phyloP scores from a whole-genome alignment of 2,329 filamentous ascomycete species.

The Trichophyton benhamiae region DNA sequence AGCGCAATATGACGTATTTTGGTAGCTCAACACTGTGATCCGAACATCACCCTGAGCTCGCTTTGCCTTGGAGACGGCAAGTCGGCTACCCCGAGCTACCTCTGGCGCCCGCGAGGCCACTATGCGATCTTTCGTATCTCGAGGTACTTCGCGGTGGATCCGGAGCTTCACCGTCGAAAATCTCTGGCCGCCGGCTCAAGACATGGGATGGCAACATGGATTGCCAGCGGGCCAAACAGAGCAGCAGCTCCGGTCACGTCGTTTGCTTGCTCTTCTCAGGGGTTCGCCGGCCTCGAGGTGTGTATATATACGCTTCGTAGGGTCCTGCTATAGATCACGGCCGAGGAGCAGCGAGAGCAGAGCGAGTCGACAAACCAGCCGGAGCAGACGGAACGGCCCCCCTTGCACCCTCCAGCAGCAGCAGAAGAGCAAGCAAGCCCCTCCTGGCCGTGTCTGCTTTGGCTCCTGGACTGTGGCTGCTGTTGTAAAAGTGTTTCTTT shows the following conservation, averaged over 20 bases:
- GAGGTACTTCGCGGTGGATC: not conserved
- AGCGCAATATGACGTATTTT: not conserved
- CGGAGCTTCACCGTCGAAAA: not conserved
- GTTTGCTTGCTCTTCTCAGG: not conserved
- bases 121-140: not conserved
- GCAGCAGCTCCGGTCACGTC: not conserved
- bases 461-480: too few relatives aligned
- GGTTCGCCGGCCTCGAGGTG: not conserved
- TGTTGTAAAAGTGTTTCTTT: too few relatives aligned
- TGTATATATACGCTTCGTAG: too few relatives aligned
- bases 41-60: not conserved
- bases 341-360: too few relatives aligned
- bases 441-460: too few relatives aligned
- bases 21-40: not conserved
- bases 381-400: too few relatives aligned
- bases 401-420: too few relatives aligned
- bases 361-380: too few relatives aligned
- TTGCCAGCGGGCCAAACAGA: not conserved
- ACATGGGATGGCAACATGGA: not conserved
- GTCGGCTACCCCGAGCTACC: not conserved
- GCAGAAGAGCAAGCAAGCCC: not conserved
- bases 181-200: not conserved
- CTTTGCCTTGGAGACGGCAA: not conserved
- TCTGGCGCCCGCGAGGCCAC: not conserved
- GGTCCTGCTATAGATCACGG: too few relatives aligned